These are phyloP conservation scores for Sporothrix dimorphospora DNA, from an alignment of 2,329 filamentous ascomycete genomes.

Conservation along the genomic window DNA sequence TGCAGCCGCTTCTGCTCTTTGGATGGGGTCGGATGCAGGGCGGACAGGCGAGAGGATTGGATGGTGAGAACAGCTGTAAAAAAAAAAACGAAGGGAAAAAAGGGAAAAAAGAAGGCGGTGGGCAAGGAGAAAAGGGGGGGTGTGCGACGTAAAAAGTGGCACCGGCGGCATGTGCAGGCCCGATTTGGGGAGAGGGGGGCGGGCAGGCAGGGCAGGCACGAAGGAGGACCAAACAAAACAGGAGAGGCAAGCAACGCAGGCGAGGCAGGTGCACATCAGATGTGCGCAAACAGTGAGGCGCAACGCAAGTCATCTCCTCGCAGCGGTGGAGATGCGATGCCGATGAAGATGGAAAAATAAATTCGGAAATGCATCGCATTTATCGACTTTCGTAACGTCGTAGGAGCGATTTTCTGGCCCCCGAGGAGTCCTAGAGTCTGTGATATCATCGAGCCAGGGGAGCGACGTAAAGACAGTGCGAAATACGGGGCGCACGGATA, in stretches of 20 bases:
- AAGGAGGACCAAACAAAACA: background rate
- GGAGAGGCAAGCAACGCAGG: too few species aligned
- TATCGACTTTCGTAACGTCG: background rate
- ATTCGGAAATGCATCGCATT: too few species aligned
- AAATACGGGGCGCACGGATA: background rate
- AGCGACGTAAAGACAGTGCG: slow-evolving; percentile 6
- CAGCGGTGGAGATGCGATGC: background rate
- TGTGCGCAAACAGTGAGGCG: background rate
- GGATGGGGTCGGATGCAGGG: background rate
- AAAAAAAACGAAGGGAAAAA: too few species aligned
- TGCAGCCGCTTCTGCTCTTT: background rate
- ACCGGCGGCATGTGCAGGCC: slow-evolving; percentile 2
- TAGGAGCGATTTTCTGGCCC: background rate
- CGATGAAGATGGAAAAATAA: background rate
- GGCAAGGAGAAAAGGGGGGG: background rate
- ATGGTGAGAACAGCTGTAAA: background rate
- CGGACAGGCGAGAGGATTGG: background rate
- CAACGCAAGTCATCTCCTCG: background rate
- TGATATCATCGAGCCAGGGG: background rate
- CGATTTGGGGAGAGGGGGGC: background rate
- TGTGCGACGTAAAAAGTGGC: slow-evolving; percentile 13
- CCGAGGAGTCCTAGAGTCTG: background rate
- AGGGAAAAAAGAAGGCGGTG: slow-evolving; percentile 3
- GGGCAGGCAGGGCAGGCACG: background rate
- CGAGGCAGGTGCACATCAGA: slow-evolving; percentile 5